These are phyloP conservation scores for Blattamonas nauphoetae DNA, from an alignment of 78 protist genomes.

Conservation along the genomic window DNA sequence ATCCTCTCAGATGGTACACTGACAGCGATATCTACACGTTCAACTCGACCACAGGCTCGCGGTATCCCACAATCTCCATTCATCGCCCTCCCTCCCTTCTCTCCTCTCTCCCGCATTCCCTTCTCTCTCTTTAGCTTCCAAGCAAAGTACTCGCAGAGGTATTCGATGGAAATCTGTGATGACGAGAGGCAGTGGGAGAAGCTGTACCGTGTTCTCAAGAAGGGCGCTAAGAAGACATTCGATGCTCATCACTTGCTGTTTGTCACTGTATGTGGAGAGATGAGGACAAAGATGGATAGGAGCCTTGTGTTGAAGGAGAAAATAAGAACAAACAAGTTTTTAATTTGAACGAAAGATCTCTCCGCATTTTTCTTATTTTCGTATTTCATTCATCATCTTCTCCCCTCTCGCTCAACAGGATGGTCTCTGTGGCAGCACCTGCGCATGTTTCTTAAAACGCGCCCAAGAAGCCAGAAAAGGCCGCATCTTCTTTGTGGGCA, in stretches of 20 bases:
- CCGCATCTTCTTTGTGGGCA: background rate
- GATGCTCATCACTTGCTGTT: background rate
- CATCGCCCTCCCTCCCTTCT: no score
- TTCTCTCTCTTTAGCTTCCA: no score
- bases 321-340: background rate
- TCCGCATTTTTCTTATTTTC: background rate
- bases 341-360: no score
- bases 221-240: background rate
- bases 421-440: background rate
- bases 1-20: no score
- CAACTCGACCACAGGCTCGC: background rate
- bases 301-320: background rate
- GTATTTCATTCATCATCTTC: background rate
- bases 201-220: background rate
- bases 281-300: no score
- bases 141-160: background rate
- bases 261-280: background rate
- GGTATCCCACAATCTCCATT: no score
- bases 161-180: background rate
- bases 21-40: background rate
- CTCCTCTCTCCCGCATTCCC: no score
- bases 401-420: background rate
- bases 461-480: background rate
- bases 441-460: background rate
- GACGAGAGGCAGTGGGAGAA: background rate